phyloP scores from a whole-genome alignment of 2,329 filamentous ascomycete species.

The Colletotrichum musicola region DNA sequence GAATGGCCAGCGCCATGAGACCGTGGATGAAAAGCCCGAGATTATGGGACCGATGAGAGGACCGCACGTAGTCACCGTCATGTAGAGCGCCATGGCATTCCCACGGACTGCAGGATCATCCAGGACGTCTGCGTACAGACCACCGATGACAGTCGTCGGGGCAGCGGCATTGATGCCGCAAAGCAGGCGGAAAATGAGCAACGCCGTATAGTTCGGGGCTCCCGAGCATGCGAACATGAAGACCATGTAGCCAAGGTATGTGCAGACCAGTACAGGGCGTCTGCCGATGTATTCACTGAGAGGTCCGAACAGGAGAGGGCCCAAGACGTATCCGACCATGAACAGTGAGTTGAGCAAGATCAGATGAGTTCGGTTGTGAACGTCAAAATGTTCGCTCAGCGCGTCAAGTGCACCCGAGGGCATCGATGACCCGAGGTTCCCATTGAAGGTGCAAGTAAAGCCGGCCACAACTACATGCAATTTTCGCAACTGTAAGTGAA shows the following conservation, averaged over 20 bases:
- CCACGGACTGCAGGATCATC: constrained; percentile 48
- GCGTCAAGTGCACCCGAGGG: constrained; percentile 52
- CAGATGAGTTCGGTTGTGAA: constrained; percentile 45
- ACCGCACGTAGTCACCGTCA: constrained; percentile 49
- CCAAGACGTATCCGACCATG: constrained; percentile 52
- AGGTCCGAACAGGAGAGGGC: constrained; percentile 50
- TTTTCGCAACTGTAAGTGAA: constrained; percentile 43
- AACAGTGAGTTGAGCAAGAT: constrained; percentile 52
- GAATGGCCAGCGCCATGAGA: constrained; percentile 56
- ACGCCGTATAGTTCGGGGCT: constrained; percentile 55
- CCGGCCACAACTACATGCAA: constrained; percentile 50
- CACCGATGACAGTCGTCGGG: constrained; percentile 50
- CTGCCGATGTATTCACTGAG: constrained; percentile 52
- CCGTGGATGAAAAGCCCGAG: constrained; percentile 62
- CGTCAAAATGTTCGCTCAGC: constrained; percentile 46
- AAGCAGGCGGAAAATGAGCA: constrained; percentile 57
- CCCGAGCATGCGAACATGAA: constrained; percentile 53
- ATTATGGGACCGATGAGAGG: constrained; percentile 63
- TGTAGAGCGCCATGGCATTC: constrained; percentile 50
- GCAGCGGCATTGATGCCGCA: constrained; percentile 50
- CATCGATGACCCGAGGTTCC: constrained; percentile 52
- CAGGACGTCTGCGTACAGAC: constrained; percentile 50
- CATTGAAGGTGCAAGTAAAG: constrained; percentile 53
- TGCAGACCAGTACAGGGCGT: constrained; percentile 49
- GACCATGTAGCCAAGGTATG: constrained; percentile 49